These are phyloP conservation scores for Mucor saturninus DNA, from an alignment of 371 early-diverging fungal genomes.

Conservation along the genomic window DNA sequence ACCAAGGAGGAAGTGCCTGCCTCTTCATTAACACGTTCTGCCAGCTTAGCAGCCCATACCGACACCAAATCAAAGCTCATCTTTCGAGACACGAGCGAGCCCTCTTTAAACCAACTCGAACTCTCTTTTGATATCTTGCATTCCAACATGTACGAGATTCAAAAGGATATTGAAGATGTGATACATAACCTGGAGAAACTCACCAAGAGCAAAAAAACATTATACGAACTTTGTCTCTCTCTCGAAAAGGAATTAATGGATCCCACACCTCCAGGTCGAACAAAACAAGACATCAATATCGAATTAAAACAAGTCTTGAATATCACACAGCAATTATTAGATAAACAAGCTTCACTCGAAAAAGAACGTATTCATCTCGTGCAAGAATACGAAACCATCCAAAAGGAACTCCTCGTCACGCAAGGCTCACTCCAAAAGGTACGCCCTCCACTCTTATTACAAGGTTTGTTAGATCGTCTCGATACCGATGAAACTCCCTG, in stretches of 20 bases:
- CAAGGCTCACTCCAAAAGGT: conserved; percentile 45
- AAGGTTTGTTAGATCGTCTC: conserved; percentile 58
- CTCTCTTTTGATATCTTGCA: conserved; percentile 61
- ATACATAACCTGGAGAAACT: conserved; percentile 44
- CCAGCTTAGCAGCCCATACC: not conserved
- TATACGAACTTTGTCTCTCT: conserved; percentile 54
- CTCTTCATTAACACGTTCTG: not conserved
- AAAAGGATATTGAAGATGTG: conserved; percentile 58
- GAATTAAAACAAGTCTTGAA: conserved; percentile 40
- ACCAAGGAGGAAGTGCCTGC: conserved; percentile 4
- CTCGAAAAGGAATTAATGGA: conserved; percentile 41
- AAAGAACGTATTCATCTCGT: conserved; percentile 34
- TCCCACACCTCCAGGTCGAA: not conserved
- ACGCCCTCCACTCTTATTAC: conserved; percentile 56
- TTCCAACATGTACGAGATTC: conserved; percentile 62
- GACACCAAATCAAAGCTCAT: not conserved
- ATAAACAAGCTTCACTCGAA: conserved; percentile 35
- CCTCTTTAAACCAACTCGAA: conserved; percentile 58
- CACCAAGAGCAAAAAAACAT: conserved; percentile 48
- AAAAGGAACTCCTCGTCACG: conserved; percentile 43
- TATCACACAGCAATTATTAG: conserved; percentile 41
- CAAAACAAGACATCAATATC: conserved; percentile 19
- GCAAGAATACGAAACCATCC: conserved; percentile 42
- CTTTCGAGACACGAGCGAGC: not conserved
- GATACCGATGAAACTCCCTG: conserved; percentile 44